phyloP scores from a whole-genome alignment of 768 basidiomycete genomes.

The Phlebiopsis gigantea region DNA sequence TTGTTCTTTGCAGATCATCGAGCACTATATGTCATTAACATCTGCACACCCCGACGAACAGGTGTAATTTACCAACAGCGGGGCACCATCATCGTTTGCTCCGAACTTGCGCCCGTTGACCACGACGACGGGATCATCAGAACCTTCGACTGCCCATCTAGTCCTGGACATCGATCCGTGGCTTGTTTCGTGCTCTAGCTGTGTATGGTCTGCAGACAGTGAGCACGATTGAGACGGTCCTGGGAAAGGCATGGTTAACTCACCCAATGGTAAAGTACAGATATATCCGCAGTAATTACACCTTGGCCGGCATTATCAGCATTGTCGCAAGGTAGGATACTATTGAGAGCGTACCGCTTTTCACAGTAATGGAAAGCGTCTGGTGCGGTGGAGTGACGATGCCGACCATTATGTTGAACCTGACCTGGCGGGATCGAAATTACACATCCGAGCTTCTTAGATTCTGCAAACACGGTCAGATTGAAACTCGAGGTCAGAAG shows the following conservation, averaged over 20 bases:
- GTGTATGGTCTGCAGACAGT: slow-evolving; percentile 41
- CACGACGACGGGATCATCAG: slow-evolving; percentile 44
- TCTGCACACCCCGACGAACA: neutral
- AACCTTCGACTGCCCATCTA: slow-evolving; percentile 51
- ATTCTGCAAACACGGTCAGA: slow-evolving; percentile 29
- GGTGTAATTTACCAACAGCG: slow-evolving; percentile 36
- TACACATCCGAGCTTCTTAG: slow-evolving; percentile 46
- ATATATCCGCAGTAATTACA: slow-evolving; percentile 55
- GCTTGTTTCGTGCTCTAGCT: slow-evolving; percentile 56
- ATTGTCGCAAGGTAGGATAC: neutral
- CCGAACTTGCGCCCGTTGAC: slow-evolving; percentile 52
- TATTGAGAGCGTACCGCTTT: slow-evolving; percentile 28
- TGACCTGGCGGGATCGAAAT: slow-evolving; percentile 39
- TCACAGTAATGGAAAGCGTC: slow-evolving; percentile 52
- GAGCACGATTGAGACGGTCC: too few relatives aligned
- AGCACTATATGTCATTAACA: slow-evolving; percentile 31
- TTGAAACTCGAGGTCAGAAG: too few relatives aligned
- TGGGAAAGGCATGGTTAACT: neutral
- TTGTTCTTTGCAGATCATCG: slow-evolving; percentile 46
- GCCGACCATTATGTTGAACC: slow-evolving; percentile 39
- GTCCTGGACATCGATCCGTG: slow-evolving; percentile 62
- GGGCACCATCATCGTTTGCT: slow-evolving; percentile 50
- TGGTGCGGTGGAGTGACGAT: slow-evolving; percentile 41
- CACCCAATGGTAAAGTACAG: slow-evolving; percentile 53
- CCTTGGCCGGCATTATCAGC: slow-evolving; percentile 22